These are phyloP conservation scores for Botrytis byssoidea DNA, from an alignment of 2,329 filamentous ascomycete genomes.

Conservation along the genomic window DNA sequence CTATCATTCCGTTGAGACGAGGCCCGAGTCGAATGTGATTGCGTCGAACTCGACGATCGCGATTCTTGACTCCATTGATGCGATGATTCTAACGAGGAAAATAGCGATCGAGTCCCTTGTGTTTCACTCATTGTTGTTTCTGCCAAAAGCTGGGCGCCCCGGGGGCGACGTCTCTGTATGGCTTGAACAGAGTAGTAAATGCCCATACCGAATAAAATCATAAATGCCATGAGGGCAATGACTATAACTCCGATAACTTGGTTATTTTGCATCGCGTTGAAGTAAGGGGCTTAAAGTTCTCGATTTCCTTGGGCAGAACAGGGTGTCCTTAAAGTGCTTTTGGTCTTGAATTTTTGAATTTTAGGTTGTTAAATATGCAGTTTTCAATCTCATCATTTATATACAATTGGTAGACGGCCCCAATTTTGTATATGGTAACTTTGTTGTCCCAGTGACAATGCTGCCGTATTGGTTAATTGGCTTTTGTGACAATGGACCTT, in stretches of 20 bases:
- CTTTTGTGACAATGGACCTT: background rate
- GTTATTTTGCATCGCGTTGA: background rate
- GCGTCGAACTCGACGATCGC: background rate
- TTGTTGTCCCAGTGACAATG: background rate
- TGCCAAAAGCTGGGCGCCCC: background rate
- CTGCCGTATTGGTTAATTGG: conserved; percentile 3
- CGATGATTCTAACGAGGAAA: background rate
- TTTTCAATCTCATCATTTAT: background rate
- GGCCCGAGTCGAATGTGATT: background rate
- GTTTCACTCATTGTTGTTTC: background rate
- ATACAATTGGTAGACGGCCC: background rate
- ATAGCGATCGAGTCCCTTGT: background rate
- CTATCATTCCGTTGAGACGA: background rate
- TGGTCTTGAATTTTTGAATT: background rate
- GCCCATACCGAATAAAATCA: conserved; percentile 1
- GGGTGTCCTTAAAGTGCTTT: background rate
- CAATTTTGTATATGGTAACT: background rate
- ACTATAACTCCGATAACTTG: background rate
- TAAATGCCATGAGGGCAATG: background rate
- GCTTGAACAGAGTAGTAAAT: background rate
- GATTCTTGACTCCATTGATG: background rate
- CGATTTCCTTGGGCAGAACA: background rate
- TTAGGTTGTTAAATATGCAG: background rate
- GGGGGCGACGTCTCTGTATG: background rate
- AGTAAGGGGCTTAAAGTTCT: background rate